Base-by-base conservation (phyloP, 2,329 filamentous ascomycete species). In the Passalora sequoiae region DNA sequence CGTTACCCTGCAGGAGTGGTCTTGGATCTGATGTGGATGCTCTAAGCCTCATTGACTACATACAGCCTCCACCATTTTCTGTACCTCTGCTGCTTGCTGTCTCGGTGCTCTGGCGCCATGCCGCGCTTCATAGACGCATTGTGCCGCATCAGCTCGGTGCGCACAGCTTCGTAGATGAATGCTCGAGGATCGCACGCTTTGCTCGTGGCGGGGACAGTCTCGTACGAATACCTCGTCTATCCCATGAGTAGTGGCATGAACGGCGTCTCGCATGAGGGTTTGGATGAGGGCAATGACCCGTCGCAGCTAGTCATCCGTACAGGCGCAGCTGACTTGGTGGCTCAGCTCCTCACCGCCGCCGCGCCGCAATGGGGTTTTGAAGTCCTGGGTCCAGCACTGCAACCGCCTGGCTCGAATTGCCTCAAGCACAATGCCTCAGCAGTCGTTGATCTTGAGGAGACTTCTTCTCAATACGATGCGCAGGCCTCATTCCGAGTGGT, bases 331-430 rank as follows among this genome's bases (percentile, higher is more conserved):
- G 56, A 58, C 41, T 51, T 63, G 20, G 57, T 63, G 43, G 60
- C 60, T 45, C 50, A 58, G 51, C 49, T 63, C 27, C 58, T 63
- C 49, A 56, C 59, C 50, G 60, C 60, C 46, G 60, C 58, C 29
- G 53, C 52, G 40, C 49, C 58, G 36, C 43, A 55, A 43, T 60
- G 55, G 50, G 56, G 51, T 13, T 53, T 61, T 33, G 50, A 60
- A 22, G 58, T 63, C 20, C 20, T 57, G 16, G 56, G 55, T 10
- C 60, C 60, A 15, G 37, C 40, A 37, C 48, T 60, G 10, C 50
- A 59, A 44, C 49, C 50, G 9, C 50, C 52, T 7, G 50, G 25
- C 30, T 55, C 54, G 17, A 53, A 50, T 38, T 49, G 49, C 47
- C 52, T 60, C 29, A 56, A 55, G 35, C 54, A 61, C 47, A 59